phyloP scores from a whole-genome alignment of 23 red algal genomes.

The Gracilariopsis chorda region DNA sequence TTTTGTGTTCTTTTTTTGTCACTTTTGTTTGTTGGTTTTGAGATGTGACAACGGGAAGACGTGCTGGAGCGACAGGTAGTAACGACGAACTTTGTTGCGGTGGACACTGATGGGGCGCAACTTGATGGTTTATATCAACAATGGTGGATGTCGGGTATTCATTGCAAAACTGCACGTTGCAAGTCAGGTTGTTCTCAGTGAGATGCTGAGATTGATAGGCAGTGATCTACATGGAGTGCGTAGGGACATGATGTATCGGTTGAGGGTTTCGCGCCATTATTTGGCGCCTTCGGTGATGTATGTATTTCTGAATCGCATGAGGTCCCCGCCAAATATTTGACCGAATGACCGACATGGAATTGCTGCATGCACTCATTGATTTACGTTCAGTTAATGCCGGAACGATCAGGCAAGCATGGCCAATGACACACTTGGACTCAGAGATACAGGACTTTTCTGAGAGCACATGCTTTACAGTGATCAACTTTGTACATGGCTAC shows the following conservation, averaged over 20 bases:
- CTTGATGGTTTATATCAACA: background rate
- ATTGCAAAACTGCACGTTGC: background rate
- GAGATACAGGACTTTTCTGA: no score
- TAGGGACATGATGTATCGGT: no score
- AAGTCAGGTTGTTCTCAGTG: background rate
- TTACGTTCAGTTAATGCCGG: no score
- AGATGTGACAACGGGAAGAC: no score
- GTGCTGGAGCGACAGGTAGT: no score
- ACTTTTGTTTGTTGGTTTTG: background rate
- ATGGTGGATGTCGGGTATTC: background rate
- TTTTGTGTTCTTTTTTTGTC: background rate
- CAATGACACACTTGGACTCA: no score
- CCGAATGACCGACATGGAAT: background rate
- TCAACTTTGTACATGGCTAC: no score
- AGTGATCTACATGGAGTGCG: no score
- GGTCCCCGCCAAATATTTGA: background rate
- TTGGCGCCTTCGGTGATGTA: background rate
- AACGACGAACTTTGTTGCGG: no score
- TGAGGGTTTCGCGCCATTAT: background rate
- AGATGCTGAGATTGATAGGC: no score
- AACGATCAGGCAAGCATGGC: no score
- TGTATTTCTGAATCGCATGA: background rate
- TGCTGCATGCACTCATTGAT: background rate
- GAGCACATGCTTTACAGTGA: no score
- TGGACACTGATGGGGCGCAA: background rate